These are phyloP conservation scores for Thinopyrum obtusiflorum DNA, from an alignment of 202 grass and related monocot genomes.

Conservation along the genomic window DNA sequence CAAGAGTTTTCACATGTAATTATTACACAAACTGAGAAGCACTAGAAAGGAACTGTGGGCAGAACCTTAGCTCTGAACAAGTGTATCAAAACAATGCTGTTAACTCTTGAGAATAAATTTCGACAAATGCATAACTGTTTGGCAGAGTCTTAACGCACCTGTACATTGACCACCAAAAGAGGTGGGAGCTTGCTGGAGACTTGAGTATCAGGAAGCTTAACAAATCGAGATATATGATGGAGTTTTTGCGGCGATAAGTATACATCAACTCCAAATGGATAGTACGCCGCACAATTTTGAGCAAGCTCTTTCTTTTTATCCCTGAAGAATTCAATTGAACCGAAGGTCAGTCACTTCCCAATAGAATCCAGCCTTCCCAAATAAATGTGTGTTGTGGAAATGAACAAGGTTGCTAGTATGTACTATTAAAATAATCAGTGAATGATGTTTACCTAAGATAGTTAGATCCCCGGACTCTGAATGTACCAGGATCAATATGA, in stretches of 20 bases:
- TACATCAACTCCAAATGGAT: constrained; percentile 89
- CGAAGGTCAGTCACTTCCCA: constrained; percentile 20
- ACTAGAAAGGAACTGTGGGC: not conserved
- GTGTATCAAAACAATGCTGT: not conserved
- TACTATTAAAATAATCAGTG: constrained; percentile 1
- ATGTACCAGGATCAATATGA: constrained; percentile 72
- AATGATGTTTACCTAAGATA: constrained; percentile 74
- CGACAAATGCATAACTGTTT: not conserved
- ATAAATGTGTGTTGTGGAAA: not conserved
- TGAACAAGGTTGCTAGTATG: constrained; percentile 11
- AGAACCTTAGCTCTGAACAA: constrained; percentile 13
- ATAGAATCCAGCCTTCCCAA: constrained; percentile 11
- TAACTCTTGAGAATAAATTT: not conserved
- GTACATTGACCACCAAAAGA: constrained; percentile 94
- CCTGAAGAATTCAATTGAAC: constrained; percentile 44
- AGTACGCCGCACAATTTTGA: constrained; percentile 87
- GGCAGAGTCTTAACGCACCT: constrained; percentile 43
- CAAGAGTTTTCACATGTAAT: not conserved
- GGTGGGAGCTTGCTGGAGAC: constrained; percentile 64
- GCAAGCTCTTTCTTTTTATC: constrained; percentile 98
- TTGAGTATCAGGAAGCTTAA: constrained; percentile 71
- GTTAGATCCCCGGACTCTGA: constrained; percentile 76
- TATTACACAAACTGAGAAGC: not conserved
- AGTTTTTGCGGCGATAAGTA: constrained; percentile 81
- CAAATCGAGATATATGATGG: constrained; percentile 92